Evolutionary conservation across 768 basidiomycete genomes (phyloP), one percentile per base, ranked within the genome.

Genomic region (Lentinula sp.): DNA sequence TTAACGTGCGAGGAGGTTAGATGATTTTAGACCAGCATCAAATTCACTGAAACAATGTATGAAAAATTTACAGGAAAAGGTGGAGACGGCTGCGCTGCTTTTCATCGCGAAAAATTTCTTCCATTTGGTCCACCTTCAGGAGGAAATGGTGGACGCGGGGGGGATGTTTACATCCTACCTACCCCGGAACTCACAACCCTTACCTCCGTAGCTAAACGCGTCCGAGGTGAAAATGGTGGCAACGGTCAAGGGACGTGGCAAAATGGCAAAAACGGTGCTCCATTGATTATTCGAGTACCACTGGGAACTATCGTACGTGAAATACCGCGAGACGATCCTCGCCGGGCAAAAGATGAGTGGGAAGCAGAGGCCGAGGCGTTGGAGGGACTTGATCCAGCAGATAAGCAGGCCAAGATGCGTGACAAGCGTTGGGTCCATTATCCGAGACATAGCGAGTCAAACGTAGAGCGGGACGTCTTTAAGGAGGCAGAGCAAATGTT

Each of bases 51-150:
- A 54, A 6, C 28, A 39, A n/a, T 39, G 28, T 41, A n/a, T 35
- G 20, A 39, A 28, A 66, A 18, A 56, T 42, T 42, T 43, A n/a
- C 66, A 91, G 95, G 94, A 15, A 85, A 82, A 67, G 95, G 95
- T 18, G 96, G 96, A 0, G 79, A 93, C 60, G 96, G 96, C 23
- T 92, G 94, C 64, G 92, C 90, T 23, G 95, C 96, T 5, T 97
- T 98, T 67, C 90, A 95, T 68, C 86, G 93, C 61, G 93, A 96
- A 74, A 92, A 93, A 69, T 93, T 83, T 73, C 85, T 84, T 60
- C 84, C 88, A 1, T 82, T 85, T 63, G 93, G 93, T 0, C 93
- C 95, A 0, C 94, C 96, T 0, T 95, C 94, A 9, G 96, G 96
- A 0, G 96, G 95, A 0, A 90, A 91, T 62, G 96, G 96, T 15